Conservation (phyloP, 2,329 filamentous ascomycete genomes). For the Coccinonectria pachysandricola region DNA sequence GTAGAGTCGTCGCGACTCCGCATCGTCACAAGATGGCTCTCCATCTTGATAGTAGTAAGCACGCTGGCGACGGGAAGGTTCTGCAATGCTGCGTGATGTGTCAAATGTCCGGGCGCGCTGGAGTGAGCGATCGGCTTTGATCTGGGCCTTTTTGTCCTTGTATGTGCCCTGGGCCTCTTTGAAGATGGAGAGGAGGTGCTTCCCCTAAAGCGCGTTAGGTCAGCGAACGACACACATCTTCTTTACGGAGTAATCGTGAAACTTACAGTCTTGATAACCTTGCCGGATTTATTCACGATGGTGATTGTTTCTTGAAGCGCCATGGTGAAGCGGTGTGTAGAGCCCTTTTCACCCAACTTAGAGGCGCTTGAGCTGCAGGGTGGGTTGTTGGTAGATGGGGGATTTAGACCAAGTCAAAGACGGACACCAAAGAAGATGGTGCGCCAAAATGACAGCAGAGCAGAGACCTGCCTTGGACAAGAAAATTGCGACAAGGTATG, state of each 20-base stretch:
- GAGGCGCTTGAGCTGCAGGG: too few relatives aligned
- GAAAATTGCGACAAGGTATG: too few relatives aligned
- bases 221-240: too few relatives aligned
- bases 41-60: slow-evolving; percentile 19
- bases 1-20: slow-evolving; percentile 22
- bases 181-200: slow-evolving; percentile 81
- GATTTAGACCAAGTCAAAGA: background rate
- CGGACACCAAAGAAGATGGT: background rate
- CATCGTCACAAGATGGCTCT: slow-evolving; percentile 23
- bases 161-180: slow-evolving; percentile 87
- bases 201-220: too few relatives aligned
- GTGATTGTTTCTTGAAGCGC: slow-evolving; percentile 63
- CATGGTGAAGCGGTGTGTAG: slow-evolving; percentile 24
- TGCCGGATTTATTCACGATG: slow-evolving; percentile 82
- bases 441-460: too few relatives aligned
- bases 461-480: too few relatives aligned
- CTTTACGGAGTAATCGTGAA: too few relatives aligned
- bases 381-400: background rate
- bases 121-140: slow-evolving; percentile 53
- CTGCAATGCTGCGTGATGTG: slow-evolving; percentile 8
- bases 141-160: slow-evolving; percentile 73
- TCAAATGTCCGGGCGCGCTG: slow-evolving; percentile 54
- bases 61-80: slow-evolving; percentile 4
- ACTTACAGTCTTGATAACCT: slow-evolving; percentile 80
- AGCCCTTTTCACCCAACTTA: too few relatives aligned